phyloP scores from a whole-genome alignment of 352 stramenopile species.

The Stramenopiles sp. region DNA sequence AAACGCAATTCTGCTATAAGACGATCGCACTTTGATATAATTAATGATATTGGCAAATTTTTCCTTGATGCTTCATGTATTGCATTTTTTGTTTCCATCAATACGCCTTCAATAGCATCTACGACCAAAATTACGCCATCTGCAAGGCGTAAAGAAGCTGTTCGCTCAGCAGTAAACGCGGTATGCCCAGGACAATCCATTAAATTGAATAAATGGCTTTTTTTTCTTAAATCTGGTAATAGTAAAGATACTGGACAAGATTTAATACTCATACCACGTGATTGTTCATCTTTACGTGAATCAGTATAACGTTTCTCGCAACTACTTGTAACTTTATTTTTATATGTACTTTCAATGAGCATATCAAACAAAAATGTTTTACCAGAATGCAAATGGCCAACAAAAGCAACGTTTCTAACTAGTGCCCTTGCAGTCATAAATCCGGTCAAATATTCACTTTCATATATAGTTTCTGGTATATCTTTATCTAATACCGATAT shows the following conservation, averaged over 20 bases:
- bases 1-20: slow-evolving; percentile 96
- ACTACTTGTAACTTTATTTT: slow-evolving; percentile 21
- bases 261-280: slow-evolving; percentile 86
- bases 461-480: slow-evolving; percentile 35
- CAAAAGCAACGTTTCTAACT: slow-evolving; percentile 78
- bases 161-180: slow-evolving; percentile 89
- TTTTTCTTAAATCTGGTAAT: slow-evolving; percentile 69
- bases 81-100: slow-evolving; percentile 89
- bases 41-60: slow-evolving; percentile 62
- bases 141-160: slow-evolving; percentile 64
- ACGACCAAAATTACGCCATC: slow-evolving; percentile 88
- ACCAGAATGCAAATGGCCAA: slow-evolving; percentile 82
- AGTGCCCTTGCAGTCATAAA: slow-evolving; percentile 59
- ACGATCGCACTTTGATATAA: slow-evolving; percentile 65
- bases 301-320: slow-evolving; percentile 74
- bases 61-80: slow-evolving; percentile 71
- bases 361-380: slow-evolving; percentile 77
- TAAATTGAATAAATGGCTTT: slow-evolving; percentile 85
- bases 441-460: slow-evolving; percentile 54
- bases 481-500: slow-evolving; percentile 68
- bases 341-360: slow-evolving; percentile 64
- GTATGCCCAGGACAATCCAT: slow-evolving; percentile 90
- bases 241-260: slow-evolving; percentile 82
- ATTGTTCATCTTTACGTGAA: slow-evolving; percentile 84
- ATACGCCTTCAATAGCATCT: slow-evolving; percentile 91